These are phyloP conservation scores for Salix brachista DNA, from an alignment of 345 rosid genomes.

Conservation along the genomic window DNA sequence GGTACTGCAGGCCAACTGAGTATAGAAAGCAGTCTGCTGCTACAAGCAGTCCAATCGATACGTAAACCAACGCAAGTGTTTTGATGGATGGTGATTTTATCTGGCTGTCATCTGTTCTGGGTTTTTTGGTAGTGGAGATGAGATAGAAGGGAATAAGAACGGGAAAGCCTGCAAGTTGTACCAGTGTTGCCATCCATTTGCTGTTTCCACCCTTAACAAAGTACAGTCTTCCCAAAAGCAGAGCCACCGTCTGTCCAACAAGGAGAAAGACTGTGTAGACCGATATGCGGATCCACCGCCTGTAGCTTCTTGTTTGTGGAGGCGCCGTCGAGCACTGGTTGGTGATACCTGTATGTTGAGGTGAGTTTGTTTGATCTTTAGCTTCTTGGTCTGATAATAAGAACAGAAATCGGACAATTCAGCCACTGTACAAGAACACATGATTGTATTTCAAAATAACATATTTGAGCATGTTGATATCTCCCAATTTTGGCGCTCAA, in stretches of 20 bases:
- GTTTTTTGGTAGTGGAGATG: conserved; percentile 8
- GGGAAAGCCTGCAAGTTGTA: conserved; percentile 36
- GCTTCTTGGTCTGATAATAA: conserved; percentile 19
- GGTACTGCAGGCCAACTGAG: conserved; percentile 22
- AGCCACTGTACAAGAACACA: no score
- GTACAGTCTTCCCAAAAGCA: conserved; percentile 16
- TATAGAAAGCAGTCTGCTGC: conserved; percentile 19
- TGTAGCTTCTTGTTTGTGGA: not conserved
- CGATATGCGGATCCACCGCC: conserved; percentile 10
- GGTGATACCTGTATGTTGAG: not conserved
- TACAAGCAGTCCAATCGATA: conserved; percentile 23
- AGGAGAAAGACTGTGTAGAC: conserved; percentile 4
- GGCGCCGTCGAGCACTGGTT: not conserved
- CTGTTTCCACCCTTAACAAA: conserved; percentile 30
- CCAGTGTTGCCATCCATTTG: conserved; percentile 34
- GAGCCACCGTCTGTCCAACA: conserved; percentile 13
- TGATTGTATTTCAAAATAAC: no score
- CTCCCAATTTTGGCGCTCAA: no score
- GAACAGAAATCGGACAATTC: not conserved
- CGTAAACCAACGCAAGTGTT: conserved; percentile 11
- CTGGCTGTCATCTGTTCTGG: not conserved
- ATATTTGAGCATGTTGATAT: not conserved
- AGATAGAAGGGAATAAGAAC: conserved; percentile 18
- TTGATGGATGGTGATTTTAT: not conserved
- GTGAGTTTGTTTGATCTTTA: conserved; percentile 2